Base-by-base conservation (phyloP, 306 rosid genomes). In the Ammopiptanthus mongolicus region DNA sequence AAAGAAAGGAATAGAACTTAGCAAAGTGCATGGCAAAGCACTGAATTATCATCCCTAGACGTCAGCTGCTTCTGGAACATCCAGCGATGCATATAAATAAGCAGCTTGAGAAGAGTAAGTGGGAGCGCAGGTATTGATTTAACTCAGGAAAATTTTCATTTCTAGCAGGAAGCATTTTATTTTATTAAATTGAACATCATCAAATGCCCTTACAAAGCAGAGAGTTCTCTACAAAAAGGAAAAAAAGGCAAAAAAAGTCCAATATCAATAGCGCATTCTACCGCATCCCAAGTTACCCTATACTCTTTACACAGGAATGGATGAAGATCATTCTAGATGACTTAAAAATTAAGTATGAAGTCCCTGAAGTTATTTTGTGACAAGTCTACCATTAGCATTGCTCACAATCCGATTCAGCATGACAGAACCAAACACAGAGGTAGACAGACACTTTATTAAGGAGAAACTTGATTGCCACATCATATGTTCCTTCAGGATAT, bases 61-160 rank as follows among this genome's bases (percentile, higher is more conserved):
- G 50, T 68, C 48, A 65, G 19, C 65, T 65, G 68, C 74, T 28
- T 59, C 70, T 67, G 48, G 53, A 44, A 17, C 23, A 33, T 59
- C 25, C 22, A 21, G 28, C 19, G 22, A 41, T 65, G 53, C 53
- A 9, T 36, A 65, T 21, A 14, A 65, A 73, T 42, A 7, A 8
- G 42, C 47, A 42, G 31, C 19, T 12, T 29, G 59, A 7, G n/a
- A 5, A 8, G 8, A 46, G 60, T 31, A 74, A 59, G 47, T 14
- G 50, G 23, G 41, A 41, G 9, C 25, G 12, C 58, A 28, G 12
- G 25, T 15, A 58, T 25, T 0, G 2, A 44, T 29, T 57, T 44
- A 17, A 59, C 48, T 59, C 2, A 0, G 15, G 42, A 52, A 9
- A 18, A 11, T 36, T 18, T 31, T 61, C 37, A 31, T 10, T 15